Percentiles rank a stretch among this genome's conserved stretches.
Conservation (phyloP, 768 basidiomycete genomes). For the Pholiota conissans region DNA sequence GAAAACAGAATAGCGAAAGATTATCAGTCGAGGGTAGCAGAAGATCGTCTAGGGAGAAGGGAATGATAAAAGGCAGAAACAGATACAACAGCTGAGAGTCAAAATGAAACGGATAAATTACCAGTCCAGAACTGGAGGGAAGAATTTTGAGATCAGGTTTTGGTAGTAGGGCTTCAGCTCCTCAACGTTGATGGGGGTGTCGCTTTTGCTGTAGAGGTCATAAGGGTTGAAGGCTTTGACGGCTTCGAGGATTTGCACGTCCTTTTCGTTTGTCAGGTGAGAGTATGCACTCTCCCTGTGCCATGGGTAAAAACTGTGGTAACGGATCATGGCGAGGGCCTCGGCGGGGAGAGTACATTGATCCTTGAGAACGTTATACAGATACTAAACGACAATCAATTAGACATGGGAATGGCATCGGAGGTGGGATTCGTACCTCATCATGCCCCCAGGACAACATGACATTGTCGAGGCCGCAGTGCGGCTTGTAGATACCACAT, state of each 20-base stretch:
- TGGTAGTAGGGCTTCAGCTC: conserved; percentile 83
- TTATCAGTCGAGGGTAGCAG: background rate
- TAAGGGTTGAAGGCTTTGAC: conserved; percentile 92
- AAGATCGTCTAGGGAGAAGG: background rate
- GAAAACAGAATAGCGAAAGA: conserved; percentile 1
- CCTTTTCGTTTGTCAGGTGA: conserved; percentile 76
- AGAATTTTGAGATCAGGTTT: conserved; percentile 79
- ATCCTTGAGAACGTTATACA: conserved; percentile 81
- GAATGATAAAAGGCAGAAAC: background rate
- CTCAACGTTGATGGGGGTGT: conserved; percentile 60
- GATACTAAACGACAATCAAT: conserved; percentile 50
- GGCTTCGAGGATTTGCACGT: conserved; percentile 62
- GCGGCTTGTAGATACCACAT: conserved; percentile 72
- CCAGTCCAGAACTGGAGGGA: conserved; percentile 83
- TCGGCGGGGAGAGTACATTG: conserved; percentile 81
- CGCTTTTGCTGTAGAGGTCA: conserved; percentile 90
- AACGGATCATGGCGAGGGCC: conserved; percentile 89
- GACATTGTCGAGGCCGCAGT: conserved; percentile 84
- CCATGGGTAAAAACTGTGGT: conserved; percentile 96
- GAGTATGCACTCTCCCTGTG: conserved; percentile 85
- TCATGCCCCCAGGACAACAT: conserved; percentile 94
- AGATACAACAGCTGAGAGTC: background rate
- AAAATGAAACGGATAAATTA: conserved; percentile 30
- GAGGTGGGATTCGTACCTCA: conserved; percentile 53
- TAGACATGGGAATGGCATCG: background rate